These are phyloP conservation scores for Lactarius deliciosus DNA, from an alignment of 768 basidiomycete genomes.

Conservation along the genomic window DNA sequence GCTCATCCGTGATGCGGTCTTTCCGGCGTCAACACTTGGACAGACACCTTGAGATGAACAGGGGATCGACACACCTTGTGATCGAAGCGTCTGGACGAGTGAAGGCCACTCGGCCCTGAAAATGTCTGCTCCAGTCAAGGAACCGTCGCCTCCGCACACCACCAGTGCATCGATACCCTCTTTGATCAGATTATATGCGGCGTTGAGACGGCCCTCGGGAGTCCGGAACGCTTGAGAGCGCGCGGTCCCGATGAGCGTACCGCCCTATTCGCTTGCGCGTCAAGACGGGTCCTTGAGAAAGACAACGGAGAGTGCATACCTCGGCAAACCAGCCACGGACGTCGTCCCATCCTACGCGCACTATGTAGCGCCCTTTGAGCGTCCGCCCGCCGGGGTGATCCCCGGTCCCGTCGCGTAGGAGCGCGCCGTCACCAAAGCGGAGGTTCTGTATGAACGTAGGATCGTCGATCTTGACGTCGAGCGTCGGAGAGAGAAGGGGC, in stretches of 20 bases:
- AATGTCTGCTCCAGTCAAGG: conserved; percentile 92
- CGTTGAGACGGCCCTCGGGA: conserved; percentile 81
- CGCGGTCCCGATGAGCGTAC: conserved; percentile 95
- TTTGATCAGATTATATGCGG: conserved; percentile 88
- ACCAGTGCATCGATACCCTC: conserved; percentile 97
- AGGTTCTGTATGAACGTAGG: conserved; percentile 63
- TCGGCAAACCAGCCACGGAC: conserved; percentile 93
- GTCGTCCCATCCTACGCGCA: conserved; percentile 97
- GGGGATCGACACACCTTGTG: conserved; percentile 48
- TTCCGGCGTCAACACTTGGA: neutral
- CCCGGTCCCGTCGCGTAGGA: conserved; percentile 78
- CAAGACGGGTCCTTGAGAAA: neutral
- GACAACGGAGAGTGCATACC: conserved; percentile 43
- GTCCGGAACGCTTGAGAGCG: conserved; percentile 84
- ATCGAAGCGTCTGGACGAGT: conserved; percentile 67
- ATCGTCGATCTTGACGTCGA: conserved; percentile 31
- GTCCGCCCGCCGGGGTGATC: conserved; percentile 66
- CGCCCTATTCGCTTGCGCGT: conserved; percentile 54
- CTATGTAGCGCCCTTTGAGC: conserved; percentile 89
- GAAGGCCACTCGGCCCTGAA: conserved; percentile 93
- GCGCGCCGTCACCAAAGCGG: conserved; percentile 77
- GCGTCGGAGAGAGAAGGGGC: conserved; percentile 31
- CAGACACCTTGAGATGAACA: neutral
- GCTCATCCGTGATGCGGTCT: conserved; percentile 76
- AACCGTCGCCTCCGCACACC: conserved; percentile 97